Evolutionary conservation across 352 stramenopile genomes (phyloP).

Genomic region (Achlya hypogyna): DNA sequence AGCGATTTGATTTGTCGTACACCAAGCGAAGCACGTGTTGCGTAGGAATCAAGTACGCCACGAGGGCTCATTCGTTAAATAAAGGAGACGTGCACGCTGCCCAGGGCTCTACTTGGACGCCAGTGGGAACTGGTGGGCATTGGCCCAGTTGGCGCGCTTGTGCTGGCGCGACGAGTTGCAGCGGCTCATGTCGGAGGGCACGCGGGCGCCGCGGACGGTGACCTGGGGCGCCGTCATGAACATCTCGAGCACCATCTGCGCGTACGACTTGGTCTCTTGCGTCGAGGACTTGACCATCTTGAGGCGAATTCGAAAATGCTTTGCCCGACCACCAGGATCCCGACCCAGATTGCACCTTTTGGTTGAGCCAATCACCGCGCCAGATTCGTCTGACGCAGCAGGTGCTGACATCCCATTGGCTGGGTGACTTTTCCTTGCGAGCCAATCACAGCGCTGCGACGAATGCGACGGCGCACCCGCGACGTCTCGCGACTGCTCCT

Average conservation of each 20-base stretch:
- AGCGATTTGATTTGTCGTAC: too few species aligned
- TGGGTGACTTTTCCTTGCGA: neutral
- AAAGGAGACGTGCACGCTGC: neutral
- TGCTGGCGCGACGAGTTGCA: neutral
- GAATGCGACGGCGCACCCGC: neutral
- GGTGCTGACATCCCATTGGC: neutral
- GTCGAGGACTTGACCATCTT: neutral
- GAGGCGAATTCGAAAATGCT: neutral
- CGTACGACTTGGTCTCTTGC: neutral
- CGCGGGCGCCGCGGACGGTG: neutral
- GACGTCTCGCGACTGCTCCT: too few species aligned
- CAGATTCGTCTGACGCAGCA: neutral
- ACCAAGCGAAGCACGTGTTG: too few species aligned
- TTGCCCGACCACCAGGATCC: neutral
- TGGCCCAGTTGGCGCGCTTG: slow-evolving; percentile 4
- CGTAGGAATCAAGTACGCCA: too few species aligned
- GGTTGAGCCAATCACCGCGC: neutral
- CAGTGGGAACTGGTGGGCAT: neutral
- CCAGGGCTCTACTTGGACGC: neutral
- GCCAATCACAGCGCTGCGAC: neutral
- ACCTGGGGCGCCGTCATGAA: slow-evolving; percentile 18
- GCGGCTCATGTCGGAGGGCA: slow-evolving; percentile 16
- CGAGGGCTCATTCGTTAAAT: too few species aligned
- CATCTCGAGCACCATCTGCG: slow-evolving; percentile 12
- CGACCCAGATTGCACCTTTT: neutral